Evolutionary conservation across 176 grass and related monocot genomes (phyloP).

Genomic region (Musa beccarii): DNA sequence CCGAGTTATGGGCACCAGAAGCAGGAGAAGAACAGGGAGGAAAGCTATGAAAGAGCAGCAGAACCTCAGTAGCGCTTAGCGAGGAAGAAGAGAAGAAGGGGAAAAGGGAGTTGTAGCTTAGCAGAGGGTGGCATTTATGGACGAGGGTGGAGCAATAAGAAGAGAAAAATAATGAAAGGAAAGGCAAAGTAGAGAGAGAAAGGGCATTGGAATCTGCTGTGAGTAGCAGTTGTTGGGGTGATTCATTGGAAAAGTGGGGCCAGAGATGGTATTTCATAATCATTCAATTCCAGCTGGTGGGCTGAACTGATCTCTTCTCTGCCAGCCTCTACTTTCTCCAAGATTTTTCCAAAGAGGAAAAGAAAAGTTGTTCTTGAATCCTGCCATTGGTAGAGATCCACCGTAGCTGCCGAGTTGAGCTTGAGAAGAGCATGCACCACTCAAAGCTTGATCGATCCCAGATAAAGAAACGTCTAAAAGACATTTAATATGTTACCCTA

Average conservation of each 20-base stretch:
- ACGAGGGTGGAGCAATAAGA: neutral
- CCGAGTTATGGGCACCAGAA: neutral
- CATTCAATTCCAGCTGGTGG: slow-evolving; percentile 4
- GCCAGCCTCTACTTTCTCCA: neutral
- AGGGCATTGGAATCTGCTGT: neutral
- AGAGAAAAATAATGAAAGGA: neutral
- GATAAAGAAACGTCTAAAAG: too few relatives aligned
- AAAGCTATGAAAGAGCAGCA: neutral
- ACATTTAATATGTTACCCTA: too few relatives aligned
- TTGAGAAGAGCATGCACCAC: neutral
- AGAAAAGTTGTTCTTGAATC: neutral
- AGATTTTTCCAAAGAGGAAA: neutral
- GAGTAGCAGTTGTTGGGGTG: neutral
- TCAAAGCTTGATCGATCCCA: neutral
- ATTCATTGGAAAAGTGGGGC: neutral
- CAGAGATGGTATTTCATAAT: neutral
- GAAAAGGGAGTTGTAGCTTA: slow-evolving; percentile 5
- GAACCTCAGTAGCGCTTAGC: neutral
- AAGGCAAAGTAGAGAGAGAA: neutral
- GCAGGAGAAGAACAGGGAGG: neutral
- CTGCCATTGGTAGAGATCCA: neutral
- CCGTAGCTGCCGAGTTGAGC: neutral
- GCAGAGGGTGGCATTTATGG: slow-evolving; percentile 2
- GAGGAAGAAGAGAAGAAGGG: neutral
- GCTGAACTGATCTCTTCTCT: neutral